Conservation (phyloP, 352 stramenopile species). For the Globisporangium canariense region DNA sequence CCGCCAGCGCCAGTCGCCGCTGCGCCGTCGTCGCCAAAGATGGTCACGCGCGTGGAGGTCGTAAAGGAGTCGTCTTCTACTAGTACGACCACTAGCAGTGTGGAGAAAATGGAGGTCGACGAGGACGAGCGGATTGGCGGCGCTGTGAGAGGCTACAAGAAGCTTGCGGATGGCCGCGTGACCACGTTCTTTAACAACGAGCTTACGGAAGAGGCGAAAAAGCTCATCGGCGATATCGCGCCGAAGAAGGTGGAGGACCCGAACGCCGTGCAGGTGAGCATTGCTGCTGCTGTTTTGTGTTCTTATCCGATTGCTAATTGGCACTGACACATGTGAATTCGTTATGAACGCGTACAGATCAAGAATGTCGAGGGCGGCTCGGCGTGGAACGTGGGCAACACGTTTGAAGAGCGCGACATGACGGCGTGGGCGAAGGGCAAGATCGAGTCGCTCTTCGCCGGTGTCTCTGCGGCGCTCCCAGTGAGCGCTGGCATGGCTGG, state of each 20-base stretch:
- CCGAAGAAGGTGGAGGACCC: slow-evolving; percentile 79
- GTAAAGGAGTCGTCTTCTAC: slow-evolving; percentile 22
- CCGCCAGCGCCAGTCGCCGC: slow-evolving; percentile 20
- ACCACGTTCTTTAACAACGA: slow-evolving; percentile 99
- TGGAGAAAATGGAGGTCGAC: slow-evolving; percentile 31
- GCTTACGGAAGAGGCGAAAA: slow-evolving; percentile 95
- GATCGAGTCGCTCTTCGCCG: slow-evolving; percentile 57
- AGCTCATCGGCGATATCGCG: slow-evolving; percentile 96
- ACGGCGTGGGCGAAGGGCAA: slow-evolving; percentile 79
- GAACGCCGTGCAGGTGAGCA: slow-evolving; percentile 52
- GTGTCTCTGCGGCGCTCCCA: slow-evolving; percentile 36
- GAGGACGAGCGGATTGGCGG: slow-evolving; percentile 68
- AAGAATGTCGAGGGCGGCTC: slow-evolving; percentile 83
- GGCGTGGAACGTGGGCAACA: slow-evolving; percentile 93
- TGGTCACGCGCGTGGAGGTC: slow-evolving; percentile 56
- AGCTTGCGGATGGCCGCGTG: slow-evolving; percentile 94
- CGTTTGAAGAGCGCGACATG: slow-evolving; percentile 93
- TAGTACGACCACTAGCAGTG: slow-evolving; percentile 8
- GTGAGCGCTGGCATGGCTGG: slow-evolving; percentile 23
- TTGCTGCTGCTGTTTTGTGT: not conserved
- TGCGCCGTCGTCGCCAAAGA: slow-evolving; percentile 29
- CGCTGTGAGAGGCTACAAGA: slow-evolving; percentile 94
- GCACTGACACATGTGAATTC: not conserved
- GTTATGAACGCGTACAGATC: slow-evolving; percentile 34
- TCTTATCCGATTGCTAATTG: not conserved